Evolutionary conservation across 116 monocot genomes (phyloP), one percentile per base, ranked within the genome.

Genomic region (Cymodocea nodosa): DNA sequence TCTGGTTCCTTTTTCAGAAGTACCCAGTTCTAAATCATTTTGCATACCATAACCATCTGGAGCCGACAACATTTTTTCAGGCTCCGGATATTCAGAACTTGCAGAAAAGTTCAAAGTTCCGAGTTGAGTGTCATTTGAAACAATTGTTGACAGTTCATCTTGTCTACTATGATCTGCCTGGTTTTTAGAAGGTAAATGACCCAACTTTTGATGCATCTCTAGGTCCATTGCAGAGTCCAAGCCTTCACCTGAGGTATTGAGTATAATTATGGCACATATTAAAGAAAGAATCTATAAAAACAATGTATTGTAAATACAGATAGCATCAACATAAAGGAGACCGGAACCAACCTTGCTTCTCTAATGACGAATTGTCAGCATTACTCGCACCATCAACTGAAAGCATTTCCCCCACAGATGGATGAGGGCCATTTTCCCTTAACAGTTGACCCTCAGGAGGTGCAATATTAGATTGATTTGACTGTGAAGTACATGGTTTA

Each of bases 1-100:
- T n/a, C 59, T 75, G 4, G 74, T 60, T 57, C 73, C 81, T 77
- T 78, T 99, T 19, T 86, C 86, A 61, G 71, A 24, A 25, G 87
- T 81, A 71, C 73, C 69, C 52, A 79, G 80, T 22, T 71, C 84
- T 65, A 80, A 72, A 68, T 83, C 78, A 79, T 67, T 84, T 73
- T 71, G 64, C 15, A 72, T 14, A n/a, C 69, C 59, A 49, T 60
- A 55, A 53, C 68, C 61, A 44, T 19, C 57, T 50, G 85, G 61
- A 59, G 80, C 92, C 18, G 72, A 73, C 35, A 86, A 69, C 87
- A 99, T 81, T 72, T 74, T 89, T 75, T 99, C 99, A 54, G 87
- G 89, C 58, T 89, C 93, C 25, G 83, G 75, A 75, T 83, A 85
- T 69, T 78, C 83, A 74, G 77, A 89, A 76, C 73, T 84, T 56